A percentile compares a stretch with the other conserved stretches of the same genome.
phyloP scores from a whole-genome alignment of 495 filamentous ascomycete species.

The Penicillium diatomitis region DNA sequence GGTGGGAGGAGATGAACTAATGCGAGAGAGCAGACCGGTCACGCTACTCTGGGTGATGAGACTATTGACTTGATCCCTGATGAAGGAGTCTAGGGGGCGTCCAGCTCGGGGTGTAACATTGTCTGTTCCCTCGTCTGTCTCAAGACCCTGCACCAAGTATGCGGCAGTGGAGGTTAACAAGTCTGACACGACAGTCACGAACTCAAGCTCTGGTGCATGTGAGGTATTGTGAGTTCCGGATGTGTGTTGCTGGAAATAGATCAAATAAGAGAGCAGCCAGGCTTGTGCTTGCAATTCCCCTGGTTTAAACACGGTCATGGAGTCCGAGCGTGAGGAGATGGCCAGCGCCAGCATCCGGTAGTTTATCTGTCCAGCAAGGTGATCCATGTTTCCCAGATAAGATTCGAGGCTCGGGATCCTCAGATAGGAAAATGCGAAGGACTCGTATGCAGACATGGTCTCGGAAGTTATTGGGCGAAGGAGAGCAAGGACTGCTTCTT shows the following conservation, averaged over 20 bases:
- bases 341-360: conserved; percentile 45
- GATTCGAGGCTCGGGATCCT: conserved; percentile 36
- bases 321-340: conserved; percentile 25
- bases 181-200: conserved; percentile 54
- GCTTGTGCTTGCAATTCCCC: conserved; percentile 37
- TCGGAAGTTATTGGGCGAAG: conserved; percentile 38
- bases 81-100: conserved; percentile 42
- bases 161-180: conserved; percentile 54
- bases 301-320: conserved; percentile 13
- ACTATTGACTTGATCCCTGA: conserved; percentile 50
- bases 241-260: conserved; percentile 57
- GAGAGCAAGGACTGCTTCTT: conserved; percentile 37
- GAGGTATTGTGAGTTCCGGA: conserved; percentile 31
- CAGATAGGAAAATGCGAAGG: conserved; percentile 48
- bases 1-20: conserved; percentile 20
- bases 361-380: conserved; percentile 40
- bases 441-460: conserved; percentile 45
- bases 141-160: conserved; percentile 46
- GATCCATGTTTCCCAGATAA: conserved; percentile 35
- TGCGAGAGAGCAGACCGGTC: conserved; percentile 45
- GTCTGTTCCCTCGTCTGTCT: conserved; percentile 38
- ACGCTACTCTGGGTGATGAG: conserved; percentile 60
- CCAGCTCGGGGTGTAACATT: conserved; percentile 15
- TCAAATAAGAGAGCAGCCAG: conserved; percentile 76
- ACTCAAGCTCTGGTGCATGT: conserved; percentile 46